Percentiles rank a stretch among this genome's conserved stretches.
These are phyloP conservation scores for Haematococcus sp. DNA, from an alignment of 139 green algal species.

Conservation along the genomic window DNA sequence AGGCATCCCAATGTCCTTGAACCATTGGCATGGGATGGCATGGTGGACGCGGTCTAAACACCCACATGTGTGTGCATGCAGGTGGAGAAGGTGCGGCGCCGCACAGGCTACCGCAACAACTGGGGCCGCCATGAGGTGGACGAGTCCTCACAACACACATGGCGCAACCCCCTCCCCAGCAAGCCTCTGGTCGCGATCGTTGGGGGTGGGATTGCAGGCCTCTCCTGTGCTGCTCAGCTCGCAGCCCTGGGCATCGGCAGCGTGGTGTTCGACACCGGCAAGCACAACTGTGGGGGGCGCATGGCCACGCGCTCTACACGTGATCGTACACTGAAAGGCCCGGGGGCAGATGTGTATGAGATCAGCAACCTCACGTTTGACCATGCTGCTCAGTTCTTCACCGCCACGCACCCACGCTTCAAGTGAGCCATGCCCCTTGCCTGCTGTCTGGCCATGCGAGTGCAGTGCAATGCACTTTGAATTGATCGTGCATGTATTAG, in stretches of 20 bases:
- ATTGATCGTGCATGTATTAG: too few species aligned
- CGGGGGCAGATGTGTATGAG: background rate
- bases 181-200: conserved; percentile 61
- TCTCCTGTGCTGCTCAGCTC: conserved; percentile 52
- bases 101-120: conserved; percentile 44
- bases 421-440: conserved; percentile 8
- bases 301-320: conserved; percentile 53
- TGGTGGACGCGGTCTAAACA: too few species aligned
- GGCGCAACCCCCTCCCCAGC: conserved; percentile 3
- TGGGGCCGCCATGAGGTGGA: conserved; percentile 30
- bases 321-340: conserved; percentile 25
- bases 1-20: too few species aligned
- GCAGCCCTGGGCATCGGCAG: conserved; percentile 22
- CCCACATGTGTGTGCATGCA: too few species aligned
- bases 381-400: conserved; percentile 38
- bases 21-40: too few species aligned
- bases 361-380: conserved; percentile 14
- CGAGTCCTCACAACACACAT: conserved; percentile 16
- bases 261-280: conserved; percentile 74
- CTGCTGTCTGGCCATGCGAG: too few species aligned
- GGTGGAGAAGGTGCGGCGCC: conserved; percentile 22
- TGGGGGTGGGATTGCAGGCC: conserved; percentile 61
- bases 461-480: too few species aligned
- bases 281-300: conserved; percentile 70
- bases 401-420: conserved; percentile 27